Evolutionary conservation across 2,329 filamentous ascomycete species (phyloP).

Genomic region (Colletotrichum sp.): DNA sequence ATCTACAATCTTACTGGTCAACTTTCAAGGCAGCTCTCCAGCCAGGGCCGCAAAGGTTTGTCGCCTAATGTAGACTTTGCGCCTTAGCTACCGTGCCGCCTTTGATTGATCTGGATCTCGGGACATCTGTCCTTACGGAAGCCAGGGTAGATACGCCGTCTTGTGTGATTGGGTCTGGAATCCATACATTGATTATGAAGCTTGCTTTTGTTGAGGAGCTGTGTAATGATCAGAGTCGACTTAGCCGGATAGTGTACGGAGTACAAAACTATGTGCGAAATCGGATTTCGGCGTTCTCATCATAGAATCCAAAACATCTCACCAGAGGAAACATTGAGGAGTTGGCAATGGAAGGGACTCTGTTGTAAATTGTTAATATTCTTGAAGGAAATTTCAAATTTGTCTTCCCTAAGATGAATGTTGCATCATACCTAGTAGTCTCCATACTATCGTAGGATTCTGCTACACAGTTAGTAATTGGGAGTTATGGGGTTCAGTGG

Average conservation of each 20-base stretch:
- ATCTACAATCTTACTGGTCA: conserved; percentile 30
- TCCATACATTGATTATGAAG: background rate
- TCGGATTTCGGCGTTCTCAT: background rate
- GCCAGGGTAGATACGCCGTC: conserved; percentile 28
- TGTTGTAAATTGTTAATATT: background rate
- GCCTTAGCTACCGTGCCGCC: conserved; percentile 35
- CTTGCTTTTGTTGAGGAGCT: background rate
- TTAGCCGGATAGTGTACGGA: background rate
- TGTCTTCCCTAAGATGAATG: background rate
- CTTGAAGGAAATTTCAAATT: background rate
- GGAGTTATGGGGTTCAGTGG: background rate
- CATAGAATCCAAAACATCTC: background rate
- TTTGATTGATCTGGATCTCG: conserved; percentile 33
- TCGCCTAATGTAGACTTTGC: conserved; percentile 37
- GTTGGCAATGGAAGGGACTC: too few species aligned
- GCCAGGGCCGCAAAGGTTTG: conserved; percentile 35
- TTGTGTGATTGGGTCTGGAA: background rate
- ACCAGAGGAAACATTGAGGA: background rate
- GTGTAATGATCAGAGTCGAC: background rate
- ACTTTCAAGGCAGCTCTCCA: conserved; percentile 32
- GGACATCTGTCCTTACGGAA: conserved; percentile 29
- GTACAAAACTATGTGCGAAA: background rate
- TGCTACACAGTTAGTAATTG: background rate
- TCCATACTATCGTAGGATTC: background rate
- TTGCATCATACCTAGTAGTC: too few species aligned